Percentiles rank a stretch among this genome's conserved stretches.
These are phyloP conservation scores for Aspergillus diversus DNA, from an alignment of 495 filamentous ascomycete genomes.

Conservation along the genomic window DNA sequence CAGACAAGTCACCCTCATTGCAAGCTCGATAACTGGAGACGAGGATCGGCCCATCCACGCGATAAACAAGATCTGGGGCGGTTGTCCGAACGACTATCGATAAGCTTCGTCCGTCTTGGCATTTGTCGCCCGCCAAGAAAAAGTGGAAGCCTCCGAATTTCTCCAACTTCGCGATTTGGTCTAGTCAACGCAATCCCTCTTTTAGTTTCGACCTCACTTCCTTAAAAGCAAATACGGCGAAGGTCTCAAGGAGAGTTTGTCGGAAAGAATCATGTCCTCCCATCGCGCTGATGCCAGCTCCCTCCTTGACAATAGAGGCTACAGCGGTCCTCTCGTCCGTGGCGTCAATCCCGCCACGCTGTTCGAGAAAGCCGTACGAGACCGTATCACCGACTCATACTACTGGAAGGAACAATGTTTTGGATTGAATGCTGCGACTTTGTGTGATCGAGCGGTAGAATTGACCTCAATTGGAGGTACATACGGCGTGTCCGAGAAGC, in stretches of 20 bases:
- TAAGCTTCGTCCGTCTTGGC: slow-evolving; percentile 38
- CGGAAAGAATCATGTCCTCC: slow-evolving; percentile 34
- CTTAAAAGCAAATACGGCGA: no score
- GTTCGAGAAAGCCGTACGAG: slow-evolving; percentile 88
- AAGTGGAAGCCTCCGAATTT: slow-evolving; percentile 17
- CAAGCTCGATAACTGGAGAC: not conserved
- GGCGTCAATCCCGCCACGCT: slow-evolving; percentile 87
- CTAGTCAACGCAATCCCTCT: no score
- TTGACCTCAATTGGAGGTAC: slow-evolving; percentile 84
- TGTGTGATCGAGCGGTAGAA: slow-evolving; percentile 87
- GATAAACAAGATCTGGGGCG: slow-evolving; percentile 3
- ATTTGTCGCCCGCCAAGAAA: not conserved
- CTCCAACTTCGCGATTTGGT: slow-evolving; percentile 6
- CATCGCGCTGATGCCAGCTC: slow-evolving; percentile 76
- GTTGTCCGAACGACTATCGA: slow-evolving; percentile 53
- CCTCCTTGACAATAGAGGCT: slow-evolving; percentile 80
- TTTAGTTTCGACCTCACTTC: no score
- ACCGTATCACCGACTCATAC: slow-evolving; percentile 91
- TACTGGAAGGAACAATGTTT: slow-evolving; percentile 99
- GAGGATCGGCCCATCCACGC: not conserved
- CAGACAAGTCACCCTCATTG: not conserved
- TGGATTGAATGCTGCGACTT: slow-evolving; percentile 85
- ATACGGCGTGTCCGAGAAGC: slow-evolving; percentile 77
- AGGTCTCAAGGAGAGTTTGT: no score
- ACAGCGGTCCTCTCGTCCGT: slow-evolving; percentile 66